Evolutionary conservation across 2,329 filamentous ascomycete species (phyloP), one percentile per base, ranked within the genome.

Genomic region (Dactylellina parvicollis): DNA sequence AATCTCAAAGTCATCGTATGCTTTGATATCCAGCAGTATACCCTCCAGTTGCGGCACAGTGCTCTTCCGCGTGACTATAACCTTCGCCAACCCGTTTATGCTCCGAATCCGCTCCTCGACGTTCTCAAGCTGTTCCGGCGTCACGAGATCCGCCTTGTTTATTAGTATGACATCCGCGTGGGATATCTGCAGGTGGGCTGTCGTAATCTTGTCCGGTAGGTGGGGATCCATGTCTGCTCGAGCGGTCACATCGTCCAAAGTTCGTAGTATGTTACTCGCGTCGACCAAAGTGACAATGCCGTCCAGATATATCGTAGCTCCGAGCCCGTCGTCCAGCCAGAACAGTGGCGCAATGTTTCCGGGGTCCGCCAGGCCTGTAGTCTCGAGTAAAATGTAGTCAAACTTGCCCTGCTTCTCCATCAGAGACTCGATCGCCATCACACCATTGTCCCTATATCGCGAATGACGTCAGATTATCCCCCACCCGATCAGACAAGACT

Each of bases 311-410:
- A 99, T 97, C 36, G 90, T 93, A 80, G 93, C 96, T 5, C 92
- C 94, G 1, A 99, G 86, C 0, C 93, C 95, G 76, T 98, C 94
- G 78, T 99, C 95, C 24, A 99, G 89, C 95, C 95, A 99, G 82
- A 99, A 99, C 12, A 98, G 83, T 0, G 95, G 95, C 0, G 95
- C 95, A 56, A 99, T 88, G 78, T 98, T 98, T 0, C 95, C 95
- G 0, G 95, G 95, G 79, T 99, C 94, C 3, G 95, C 95, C 4
- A 99, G 85, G 0, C 95, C 95, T 0, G 95, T 98, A 0, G 95
- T 99, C 81, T 99, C 95, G 0, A 99, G 88, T 1, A 99, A 86
- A 76, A 99, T 98, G 82, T 98, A 99, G 82, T 99, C 95, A 79
- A 99, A 99, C 3, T 89, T 89, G 54, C 94, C 94, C 76, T 91